Conservation (phyloP, 768 basidiomycete genomes). For the Psilocybe subaeruginosa region DNA sequence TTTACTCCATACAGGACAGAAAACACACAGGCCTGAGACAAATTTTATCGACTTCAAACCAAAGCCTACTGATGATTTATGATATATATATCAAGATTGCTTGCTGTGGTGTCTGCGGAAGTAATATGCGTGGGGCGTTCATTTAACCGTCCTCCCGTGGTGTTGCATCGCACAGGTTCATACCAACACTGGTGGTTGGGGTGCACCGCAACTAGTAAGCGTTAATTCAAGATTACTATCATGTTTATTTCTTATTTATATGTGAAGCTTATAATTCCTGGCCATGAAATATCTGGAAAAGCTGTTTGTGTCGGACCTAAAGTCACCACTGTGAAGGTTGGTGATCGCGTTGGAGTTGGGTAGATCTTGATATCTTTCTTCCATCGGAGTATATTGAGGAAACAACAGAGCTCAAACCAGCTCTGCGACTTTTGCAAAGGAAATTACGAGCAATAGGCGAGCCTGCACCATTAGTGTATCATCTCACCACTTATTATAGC, state of each 20-base stretch:
- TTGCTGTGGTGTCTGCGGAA: slow-evolving; percentile 54
- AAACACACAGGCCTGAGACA: neutral
- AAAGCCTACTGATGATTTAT: slow-evolving; percentile 49
- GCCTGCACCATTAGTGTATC: neutral
- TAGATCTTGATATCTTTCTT: slow-evolving; percentile 12
- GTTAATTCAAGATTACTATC: neutral
- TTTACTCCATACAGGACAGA: neutral
- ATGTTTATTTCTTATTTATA: no score
- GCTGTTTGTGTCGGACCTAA: slow-evolving; percentile 56
- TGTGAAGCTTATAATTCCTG: slow-evolving; percentile 37
- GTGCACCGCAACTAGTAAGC: slow-evolving; percentile 29
- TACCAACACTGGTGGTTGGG: slow-evolving; percentile 42
- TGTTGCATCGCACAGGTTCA: slow-evolving; percentile 32
- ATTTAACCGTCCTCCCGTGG: neutral
- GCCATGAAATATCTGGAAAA: slow-evolving; percentile 60
- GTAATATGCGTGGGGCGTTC: slow-evolving; percentile 40
- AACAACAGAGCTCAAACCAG: slow-evolving; percentile 46
- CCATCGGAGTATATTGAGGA: no score
- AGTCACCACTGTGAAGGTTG: slow-evolving; percentile 59
- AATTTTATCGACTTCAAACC: slow-evolving; percentile 52
- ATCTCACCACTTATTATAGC: slow-evolving; percentile 16
- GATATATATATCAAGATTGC: slow-evolving; percentile 61
- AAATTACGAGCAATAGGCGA: slow-evolving; percentile 54
- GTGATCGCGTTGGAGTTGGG: slow-evolving; percentile 56
- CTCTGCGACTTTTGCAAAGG: slow-evolving; percentile 52